Conservation (phyloP, 768 basidiomycete species). For the Boletus barrowsii region DNA sequence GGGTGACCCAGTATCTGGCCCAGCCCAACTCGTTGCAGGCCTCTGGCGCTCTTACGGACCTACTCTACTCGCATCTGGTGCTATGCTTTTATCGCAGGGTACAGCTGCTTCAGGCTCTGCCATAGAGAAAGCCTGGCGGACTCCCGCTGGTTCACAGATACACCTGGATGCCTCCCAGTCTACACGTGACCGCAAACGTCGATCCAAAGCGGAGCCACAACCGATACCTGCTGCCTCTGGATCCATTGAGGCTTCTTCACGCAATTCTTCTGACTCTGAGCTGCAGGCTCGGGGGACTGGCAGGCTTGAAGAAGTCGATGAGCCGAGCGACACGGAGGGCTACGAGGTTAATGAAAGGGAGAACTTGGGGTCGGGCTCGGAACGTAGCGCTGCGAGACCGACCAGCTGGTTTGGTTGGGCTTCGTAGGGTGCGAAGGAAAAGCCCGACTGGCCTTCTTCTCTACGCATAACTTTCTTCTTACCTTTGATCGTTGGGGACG, state of each 20-base stretch:
- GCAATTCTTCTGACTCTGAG: conserved; percentile 41
- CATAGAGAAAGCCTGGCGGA: conserved; percentile 26
- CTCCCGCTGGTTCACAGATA: conserved; percentile 30
- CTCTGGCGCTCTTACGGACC: conserved; percentile 84
- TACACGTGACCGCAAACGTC: conserved; percentile 44
- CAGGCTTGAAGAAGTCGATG: conserved; percentile 66
- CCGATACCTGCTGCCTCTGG: conserved; percentile 34
- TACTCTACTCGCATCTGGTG: conserved; percentile 61
- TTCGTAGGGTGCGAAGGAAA: conserved; percentile 17
- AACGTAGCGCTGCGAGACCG: conserved; percentile 26
- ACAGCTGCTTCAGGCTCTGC: conserved; percentile 39
- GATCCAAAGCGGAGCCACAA: conserved; percentile 40
- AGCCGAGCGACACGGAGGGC: conserved; percentile 68
- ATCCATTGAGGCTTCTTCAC: conserved; percentile 32
- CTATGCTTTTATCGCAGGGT: conserved; percentile 56
- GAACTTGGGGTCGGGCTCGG: conserved; percentile 12
- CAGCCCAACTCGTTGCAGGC: conserved; percentile 59
- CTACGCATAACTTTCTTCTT: too few relatives aligned
- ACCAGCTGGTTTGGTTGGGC: conserved; percentile 37
- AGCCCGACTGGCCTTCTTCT: conserved; percentile 17
- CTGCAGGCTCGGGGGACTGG: conserved; percentile 46
- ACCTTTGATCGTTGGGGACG: neutral
- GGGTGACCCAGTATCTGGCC: conserved; percentile 56
- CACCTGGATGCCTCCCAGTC: conserved; percentile 26
- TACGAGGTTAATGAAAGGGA: conserved; percentile 41